Percentiles rank a stretch among this genome's conserved stretches.
Conservation (phyloP, 768 basidiomycete species). For the Pleurotus pulmonarius region DNA sequence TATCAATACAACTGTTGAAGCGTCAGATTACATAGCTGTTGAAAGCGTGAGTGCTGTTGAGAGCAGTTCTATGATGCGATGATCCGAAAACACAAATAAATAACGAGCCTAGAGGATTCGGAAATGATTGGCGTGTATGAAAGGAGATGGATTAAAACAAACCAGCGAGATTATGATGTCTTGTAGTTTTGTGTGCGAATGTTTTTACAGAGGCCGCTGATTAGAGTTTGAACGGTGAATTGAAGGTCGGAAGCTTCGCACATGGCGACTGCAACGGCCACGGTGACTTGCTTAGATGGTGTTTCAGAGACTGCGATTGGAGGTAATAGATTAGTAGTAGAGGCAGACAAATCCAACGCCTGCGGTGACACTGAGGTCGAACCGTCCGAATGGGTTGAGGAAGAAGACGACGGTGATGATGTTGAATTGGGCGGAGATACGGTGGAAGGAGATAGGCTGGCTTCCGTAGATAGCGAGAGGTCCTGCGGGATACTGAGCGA, state of each 20-base stretch:
- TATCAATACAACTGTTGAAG: slow-evolving; percentile 9
- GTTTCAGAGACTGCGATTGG: neutral
- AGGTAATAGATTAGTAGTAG: slow-evolving; percentile 7
- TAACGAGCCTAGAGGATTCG: neutral
- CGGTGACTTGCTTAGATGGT: slow-evolving; percentile 5
- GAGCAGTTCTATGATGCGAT: slow-evolving; percentile 7
- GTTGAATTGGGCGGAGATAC: too few species aligned
- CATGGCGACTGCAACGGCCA: slow-evolving; percentile 7
- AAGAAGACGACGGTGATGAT: neutral
- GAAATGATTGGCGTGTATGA: neutral
- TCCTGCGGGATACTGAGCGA: neutral
- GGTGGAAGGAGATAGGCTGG: neutral
- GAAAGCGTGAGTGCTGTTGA: slow-evolving; percentile 9
- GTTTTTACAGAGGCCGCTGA: slow-evolving; percentile 7
- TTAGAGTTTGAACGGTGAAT: slow-evolving; percentile 8
- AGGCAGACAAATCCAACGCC: neutral
- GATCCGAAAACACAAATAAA: slow-evolving; percentile 2
- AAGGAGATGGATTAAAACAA: neutral
- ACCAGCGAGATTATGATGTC: neutral
- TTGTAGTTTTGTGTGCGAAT: neutral
- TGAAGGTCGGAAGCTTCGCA: slow-evolving; percentile 6
- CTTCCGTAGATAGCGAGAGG: neutral
- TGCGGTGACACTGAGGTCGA: neutral
- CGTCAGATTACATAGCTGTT: slow-evolving; percentile 8
- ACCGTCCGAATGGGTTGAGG: neutral